A percentile compares a stretch with the other conserved stretches of the same genome.
Evolutionary conservation across 305 asterid species (phyloP).

Genomic region (Salvia sclarea): DNA sequence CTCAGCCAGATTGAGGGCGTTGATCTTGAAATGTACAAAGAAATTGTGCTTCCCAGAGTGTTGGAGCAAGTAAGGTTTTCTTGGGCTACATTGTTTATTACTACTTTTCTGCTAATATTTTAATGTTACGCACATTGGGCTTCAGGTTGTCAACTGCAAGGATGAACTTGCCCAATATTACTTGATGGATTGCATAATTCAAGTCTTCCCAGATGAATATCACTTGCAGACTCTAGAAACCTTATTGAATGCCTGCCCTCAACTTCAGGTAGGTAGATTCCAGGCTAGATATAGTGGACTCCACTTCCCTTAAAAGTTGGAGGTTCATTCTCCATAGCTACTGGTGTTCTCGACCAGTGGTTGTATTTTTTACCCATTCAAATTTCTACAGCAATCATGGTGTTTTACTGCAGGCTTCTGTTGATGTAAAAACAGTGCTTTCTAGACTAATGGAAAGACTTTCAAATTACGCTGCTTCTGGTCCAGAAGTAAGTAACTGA

Average conservation of each 20-base stretch:
- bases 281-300: slow-evolving; percentile 22
- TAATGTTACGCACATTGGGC: slow-evolving; percentile 31
- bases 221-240: slow-evolving; percentile 97
- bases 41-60: slow-evolving; percentile 90
- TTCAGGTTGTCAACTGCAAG: slow-evolving; percentile 95
- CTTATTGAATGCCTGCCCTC: slow-evolving; percentile 92
- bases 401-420: slow-evolving; percentile 68
- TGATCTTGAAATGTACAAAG: slow-evolving; percentile 95
- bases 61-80: slow-evolving; percentile 80
- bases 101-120: slow-evolving; percentile 24
- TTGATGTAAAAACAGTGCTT: slow-evolving; percentile 93
- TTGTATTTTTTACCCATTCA: slow-evolving; percentile 24
- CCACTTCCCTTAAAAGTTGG: slow-evolving; percentile 16
- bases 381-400: slow-evolving; percentile 25
- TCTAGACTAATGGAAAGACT: slow-evolving; percentile 97
- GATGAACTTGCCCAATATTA: slow-evolving; percentile 94
- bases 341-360: not conserved
- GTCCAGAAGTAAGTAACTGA: slow-evolving; percentile 70
- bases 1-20: slow-evolving; percentile 98
- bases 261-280: slow-evolving; percentile 75
- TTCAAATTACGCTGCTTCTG: slow-evolving; percentile 92
- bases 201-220: slow-evolving; percentile 97
- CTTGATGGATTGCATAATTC: slow-evolving; percentile 98
- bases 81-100: slow-evolving; percentile 21
- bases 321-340: slow-evolving; percentile 24